Percentiles rank a stretch among this genome's conserved stretches.
Evolutionary conservation across 1,284 basidiomycete species (phyloP).

Genomic region (Cutaneotrichosporon cyanovorans): DNA sequence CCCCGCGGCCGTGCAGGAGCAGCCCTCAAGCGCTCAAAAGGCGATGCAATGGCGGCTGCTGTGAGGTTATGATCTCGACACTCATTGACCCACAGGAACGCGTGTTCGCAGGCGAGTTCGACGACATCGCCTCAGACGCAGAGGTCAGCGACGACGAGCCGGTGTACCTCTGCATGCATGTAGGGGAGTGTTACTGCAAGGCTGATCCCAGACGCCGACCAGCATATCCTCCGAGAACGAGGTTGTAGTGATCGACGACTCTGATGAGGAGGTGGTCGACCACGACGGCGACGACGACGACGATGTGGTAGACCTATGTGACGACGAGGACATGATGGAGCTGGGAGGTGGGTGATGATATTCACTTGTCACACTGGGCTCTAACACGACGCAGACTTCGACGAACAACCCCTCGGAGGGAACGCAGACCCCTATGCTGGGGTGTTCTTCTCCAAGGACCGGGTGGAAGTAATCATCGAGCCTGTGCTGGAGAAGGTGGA

Average conservation of each 20-base stretch:
- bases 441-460: constrained; percentile 84
- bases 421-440: constrained; percentile 84
- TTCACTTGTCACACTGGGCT: no score
- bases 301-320: constrained; percentile 11
- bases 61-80: constrained; percentile 48
- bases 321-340: constrained; percentile 42
- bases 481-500: constrained; percentile 54
- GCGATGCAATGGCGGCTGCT: constrained; percentile 80
- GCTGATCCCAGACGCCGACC: neutral
- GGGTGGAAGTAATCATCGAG: constrained; percentile 76
- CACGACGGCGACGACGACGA: constrained; percentile 21
- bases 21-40: constrained; percentile 63
- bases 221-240: neutral
- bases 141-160: constrained; percentile 45
- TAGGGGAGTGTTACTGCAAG: neutral
- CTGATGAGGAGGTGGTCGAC: constrained; percentile 31
- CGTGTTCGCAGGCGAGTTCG: constrained; percentile 62
- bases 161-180: no score
- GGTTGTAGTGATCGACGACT: constrained; percentile 43
- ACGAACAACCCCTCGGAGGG: no score
- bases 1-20: constrained; percentile 65
- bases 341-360: constrained; percentile 20
- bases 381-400: no score
- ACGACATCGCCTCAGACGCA: constrained; percentile 51
- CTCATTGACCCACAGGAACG: constrained; percentile 26